phyloP scores from a whole-genome alignment of 2,329 filamentous ascomycete species.

The Diplodia intermedia region DNA sequence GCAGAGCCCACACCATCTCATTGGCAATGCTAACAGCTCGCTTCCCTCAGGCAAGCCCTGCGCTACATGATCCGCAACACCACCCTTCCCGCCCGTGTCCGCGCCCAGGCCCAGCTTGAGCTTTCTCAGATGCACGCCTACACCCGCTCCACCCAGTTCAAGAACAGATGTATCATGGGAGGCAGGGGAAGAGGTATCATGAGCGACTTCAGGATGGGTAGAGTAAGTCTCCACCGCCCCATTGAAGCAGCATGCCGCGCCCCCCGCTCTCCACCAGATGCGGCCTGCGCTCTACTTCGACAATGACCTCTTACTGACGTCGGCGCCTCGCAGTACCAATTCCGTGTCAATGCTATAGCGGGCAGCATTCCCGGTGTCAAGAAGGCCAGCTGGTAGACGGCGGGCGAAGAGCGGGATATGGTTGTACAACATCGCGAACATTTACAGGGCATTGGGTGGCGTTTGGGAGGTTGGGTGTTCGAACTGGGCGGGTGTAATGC shows the following conservation, averaged over 20 bases:
- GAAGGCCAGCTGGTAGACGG: conserved; percentile 89
- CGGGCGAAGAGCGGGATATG: not conserved
- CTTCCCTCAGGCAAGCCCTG: conserved; percentile 72
- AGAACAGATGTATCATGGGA: conserved; percentile 89
- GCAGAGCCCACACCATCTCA: conserved; percentile 31
- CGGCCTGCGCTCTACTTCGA: not conserved
- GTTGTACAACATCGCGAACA: conserved; percentile 22
- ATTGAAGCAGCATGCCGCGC: not conserved
- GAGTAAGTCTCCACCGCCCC: conserved; percentile 66
- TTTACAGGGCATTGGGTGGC: conserved; percentile 41
- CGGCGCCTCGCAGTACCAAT: conserved; percentile 74
- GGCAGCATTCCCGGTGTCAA: conserved; percentile 90
- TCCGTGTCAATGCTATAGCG: conserved; percentile 84
- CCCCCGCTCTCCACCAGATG: not conserved
- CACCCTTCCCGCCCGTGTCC: conserved; percentile 77
- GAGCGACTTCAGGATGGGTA: conserved; percentile 87
- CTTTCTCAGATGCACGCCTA: conserved; percentile 95
- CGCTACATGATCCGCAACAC: conserved; percentile 92
- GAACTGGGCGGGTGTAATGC: too few species aligned
- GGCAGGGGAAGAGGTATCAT: conserved; percentile 92
- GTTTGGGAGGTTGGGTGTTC: conserved; percentile 34
- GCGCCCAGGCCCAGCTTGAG: conserved; percentile 91
- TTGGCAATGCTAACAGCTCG: conserved; percentile 68
- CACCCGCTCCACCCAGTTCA: conserved; percentile 90
- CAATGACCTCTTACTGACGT: not conserved